Conservation (phyloP, 2,329 filamentous ascomycete genomes). For the Aspergillus tubingensis region DNA sequence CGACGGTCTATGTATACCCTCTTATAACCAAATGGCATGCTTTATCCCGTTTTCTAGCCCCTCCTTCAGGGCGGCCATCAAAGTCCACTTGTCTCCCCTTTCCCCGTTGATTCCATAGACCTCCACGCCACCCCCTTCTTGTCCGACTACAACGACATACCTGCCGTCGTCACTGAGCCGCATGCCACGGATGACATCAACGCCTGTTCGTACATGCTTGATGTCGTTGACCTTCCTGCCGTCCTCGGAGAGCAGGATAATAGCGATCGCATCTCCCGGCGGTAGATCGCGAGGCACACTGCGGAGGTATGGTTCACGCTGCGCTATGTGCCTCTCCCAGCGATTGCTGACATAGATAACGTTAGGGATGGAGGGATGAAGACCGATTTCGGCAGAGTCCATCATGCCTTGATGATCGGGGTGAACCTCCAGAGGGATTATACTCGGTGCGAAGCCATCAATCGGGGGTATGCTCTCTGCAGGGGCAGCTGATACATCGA, state of each 20-base stretch:
- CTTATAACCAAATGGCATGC: slow-evolving; percentile 1
- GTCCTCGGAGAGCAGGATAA: background rate
- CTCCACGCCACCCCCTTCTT: slow-evolving; percentile 3
- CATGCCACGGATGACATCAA: slow-evolving; percentile 7
- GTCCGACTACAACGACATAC: background rate
- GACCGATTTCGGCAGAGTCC: slow-evolving; percentile 3
- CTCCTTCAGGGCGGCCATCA: background rate
- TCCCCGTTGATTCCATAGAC: slow-evolving; percentile 3
- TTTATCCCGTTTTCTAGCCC: slow-evolving; percentile 1
- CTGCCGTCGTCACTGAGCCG: slow-evolving; percentile 4
- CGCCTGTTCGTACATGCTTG: background rate
- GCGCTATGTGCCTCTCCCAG: slow-evolving; percentile 1
- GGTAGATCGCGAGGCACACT: background rate
- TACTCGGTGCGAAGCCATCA: background rate
- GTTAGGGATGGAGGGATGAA: background rate
- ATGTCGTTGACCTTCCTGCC: background rate
- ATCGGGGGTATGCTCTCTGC: background rate
- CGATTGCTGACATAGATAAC: slow-evolving; percentile 1
- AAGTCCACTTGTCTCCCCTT: background rate
- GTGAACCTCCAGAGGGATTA: background rate
- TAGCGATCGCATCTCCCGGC: slow-evolving; percentile 1
- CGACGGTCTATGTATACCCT: too few relatives aligned
- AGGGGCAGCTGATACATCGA: background rate
- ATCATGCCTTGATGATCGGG: background rate
- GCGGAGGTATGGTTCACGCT: background rate